Evolutionary conservation across 2,329 filamentous ascomycete species (phyloP).

Genomic region (Fusarium aywerte): DNA sequence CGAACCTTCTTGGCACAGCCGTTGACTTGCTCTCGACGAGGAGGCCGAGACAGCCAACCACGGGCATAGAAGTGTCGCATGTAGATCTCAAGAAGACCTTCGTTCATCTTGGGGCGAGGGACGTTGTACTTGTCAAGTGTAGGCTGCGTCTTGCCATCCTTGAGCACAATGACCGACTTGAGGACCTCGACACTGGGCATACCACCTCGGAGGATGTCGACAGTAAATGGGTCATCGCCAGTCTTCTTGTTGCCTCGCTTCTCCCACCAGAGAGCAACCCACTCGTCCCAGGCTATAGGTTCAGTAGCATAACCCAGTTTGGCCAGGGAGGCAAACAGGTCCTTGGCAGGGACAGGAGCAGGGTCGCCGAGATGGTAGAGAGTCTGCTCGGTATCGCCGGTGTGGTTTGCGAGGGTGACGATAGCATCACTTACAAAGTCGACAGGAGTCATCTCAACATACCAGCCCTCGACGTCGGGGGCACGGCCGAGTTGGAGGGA

Average conservation of each 20-base stretch:
- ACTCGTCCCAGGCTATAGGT: conserved; percentile 75
- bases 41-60: conserved; percentile 77
- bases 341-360: conserved; percentile 71
- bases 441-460: conserved; percentile 85
- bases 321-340: conserved; percentile 71
- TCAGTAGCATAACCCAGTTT: conserved; percentile 77
- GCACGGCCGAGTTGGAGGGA: conserved; percentile 77
- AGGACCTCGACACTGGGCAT: conserved; percentile 82
- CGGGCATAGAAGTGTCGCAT: conserved; percentile 82
- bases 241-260: conserved; percentile 72
- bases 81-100: conserved; percentile 78
- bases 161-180: conserved; percentile 76
- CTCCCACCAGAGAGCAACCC: conserved; percentile 78
- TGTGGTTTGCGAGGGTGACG: conserved; percentile 73
- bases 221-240: conserved; percentile 78
- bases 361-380: conserved; percentile 82
- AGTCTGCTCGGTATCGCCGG: conserved; percentile 67
- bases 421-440: conserved; percentile 83
- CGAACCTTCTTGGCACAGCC: conserved; percentile 40
- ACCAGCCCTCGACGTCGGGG: conserved; percentile 79
- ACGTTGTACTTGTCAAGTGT: conserved; percentile 64
- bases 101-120: conserved; percentile 75
- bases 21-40: conserved; percentile 58
- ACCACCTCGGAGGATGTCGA: conserved; percentile 81
- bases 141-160: conserved; percentile 74